phyloP scores from a whole-genome alignment of 2,329 filamentous ascomycete species.

The Penicillium oxalicum region DNA sequence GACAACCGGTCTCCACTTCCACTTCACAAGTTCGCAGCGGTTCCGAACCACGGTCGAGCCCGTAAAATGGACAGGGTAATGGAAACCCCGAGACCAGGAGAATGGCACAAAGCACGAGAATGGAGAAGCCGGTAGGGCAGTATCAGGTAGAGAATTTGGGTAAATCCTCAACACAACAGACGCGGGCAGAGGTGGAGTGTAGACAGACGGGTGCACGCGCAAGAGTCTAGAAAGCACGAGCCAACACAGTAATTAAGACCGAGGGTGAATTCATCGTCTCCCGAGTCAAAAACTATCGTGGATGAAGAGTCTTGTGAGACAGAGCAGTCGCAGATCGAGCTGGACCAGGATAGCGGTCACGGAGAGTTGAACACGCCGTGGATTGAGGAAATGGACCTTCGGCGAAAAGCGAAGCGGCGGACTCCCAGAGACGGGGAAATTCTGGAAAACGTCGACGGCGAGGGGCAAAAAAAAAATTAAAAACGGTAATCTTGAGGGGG shows the following conservation, averaged over 20 bases:
- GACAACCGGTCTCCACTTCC: not conserved
- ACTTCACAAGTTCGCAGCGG: not conserved
- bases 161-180: not conserved
- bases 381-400: not conserved
- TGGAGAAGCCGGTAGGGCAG: no score
- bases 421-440: no score
- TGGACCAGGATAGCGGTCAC: slow-evolving; percentile 3
- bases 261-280: slow-evolving; percentile 19
- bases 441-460: no score
- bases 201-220: no score
- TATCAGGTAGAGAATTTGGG: no score
- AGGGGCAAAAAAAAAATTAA: slow-evolving; percentile 2
- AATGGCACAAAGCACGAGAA: not conserved
- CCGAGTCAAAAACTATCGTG: no score
- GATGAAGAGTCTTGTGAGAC: no score
- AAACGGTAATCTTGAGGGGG: not conserved
- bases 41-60: not conserved
- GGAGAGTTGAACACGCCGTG: not conserved
- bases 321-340: slow-evolving; percentile 3
- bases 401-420: not conserved
- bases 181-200: slow-evolving; percentile 6
- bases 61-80: not conserved
- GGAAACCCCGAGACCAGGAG: not conserved
- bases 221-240: slow-evolving; percentile 5
- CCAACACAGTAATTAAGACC: slow-evolving; percentile 8